A percentile compares a stretch with the other conserved stretches of the same genome.
These are phyloP conservation scores for Scheffersomyces quercinus DNA, from an alignment of 1,139 yeast species.

Conservation along the genomic window DNA sequence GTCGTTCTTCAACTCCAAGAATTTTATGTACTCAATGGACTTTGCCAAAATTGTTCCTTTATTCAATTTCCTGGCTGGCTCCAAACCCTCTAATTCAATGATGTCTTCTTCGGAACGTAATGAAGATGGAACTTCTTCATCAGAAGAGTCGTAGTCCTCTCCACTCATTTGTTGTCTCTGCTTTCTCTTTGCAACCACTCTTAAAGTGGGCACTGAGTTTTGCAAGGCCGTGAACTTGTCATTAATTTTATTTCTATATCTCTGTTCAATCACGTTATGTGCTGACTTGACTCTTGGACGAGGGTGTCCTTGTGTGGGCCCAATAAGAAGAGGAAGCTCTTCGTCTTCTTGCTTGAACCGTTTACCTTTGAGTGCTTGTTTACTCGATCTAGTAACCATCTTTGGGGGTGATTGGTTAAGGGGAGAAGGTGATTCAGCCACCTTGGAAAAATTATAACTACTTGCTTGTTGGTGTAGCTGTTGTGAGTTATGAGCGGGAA, in stretches of 20 bases:
- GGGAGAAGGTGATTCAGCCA: not conserved
- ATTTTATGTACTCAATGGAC: conserved; percentile 46
- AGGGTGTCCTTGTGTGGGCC: conserved; percentile 1
- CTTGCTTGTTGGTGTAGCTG: not conserved
- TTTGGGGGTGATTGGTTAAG: not conserved
- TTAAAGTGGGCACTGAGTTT: conserved; percentile 42
- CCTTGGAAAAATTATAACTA: not conserved
- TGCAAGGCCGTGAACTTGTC: conserved; percentile 45
- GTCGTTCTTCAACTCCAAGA: conserved; percentile 40
- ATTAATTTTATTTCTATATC: conserved; percentile 48
- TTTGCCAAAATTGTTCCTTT: conserved; percentile 48
- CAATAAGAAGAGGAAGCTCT: not conserved
- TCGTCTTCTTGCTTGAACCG: not conserved
- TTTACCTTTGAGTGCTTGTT: not conserved
- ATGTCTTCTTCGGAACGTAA: conserved; percentile 13
- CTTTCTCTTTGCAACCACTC: conserved; percentile 29
- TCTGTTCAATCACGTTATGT: conserved; percentile 47
- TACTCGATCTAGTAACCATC: not conserved
- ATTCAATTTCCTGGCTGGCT: conserved; percentile 46
- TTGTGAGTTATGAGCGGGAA: not conserved
- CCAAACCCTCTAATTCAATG: conserved; percentile 42
- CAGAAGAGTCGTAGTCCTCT: conserved; percentile 16
- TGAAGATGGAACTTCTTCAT: conserved; percentile 9
- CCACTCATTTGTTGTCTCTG: conserved; percentile 10
- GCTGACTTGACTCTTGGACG: conserved; percentile 31